Evolutionary conservation across 768 basidiomycete genomes (phyloP).

Genomic region (Heimioporus sp.): DNA sequence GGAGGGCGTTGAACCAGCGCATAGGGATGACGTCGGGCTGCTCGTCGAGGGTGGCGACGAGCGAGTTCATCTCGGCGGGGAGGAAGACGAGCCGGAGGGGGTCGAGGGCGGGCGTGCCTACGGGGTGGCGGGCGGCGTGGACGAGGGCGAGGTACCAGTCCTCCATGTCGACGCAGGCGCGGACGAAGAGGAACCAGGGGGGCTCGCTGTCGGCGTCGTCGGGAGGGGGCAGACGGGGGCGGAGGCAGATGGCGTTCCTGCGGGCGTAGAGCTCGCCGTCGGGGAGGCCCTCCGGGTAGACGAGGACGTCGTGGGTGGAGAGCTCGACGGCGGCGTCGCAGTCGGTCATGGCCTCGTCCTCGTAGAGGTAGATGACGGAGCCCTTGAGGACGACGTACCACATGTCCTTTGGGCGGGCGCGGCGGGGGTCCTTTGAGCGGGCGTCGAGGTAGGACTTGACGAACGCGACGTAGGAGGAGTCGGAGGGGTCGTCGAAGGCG

Average conservation of each 20-base stretch:
- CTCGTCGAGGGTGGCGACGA: conserved; percentile 84
- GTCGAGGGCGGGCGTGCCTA: conserved; percentile 57
- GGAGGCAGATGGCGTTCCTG: conserved; percentile 82
- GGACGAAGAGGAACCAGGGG: conserved; percentile 94
- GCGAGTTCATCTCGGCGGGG: conserved; percentile 73
- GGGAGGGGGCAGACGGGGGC: conserved; percentile 41
- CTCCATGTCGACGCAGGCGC: conserved; percentile 89
- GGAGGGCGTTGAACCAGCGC: conserved; percentile 94
- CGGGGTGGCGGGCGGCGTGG: conserved; percentile 65
- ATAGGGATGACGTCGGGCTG: conserved; percentile 96
- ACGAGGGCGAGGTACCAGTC: conserved; percentile 91
- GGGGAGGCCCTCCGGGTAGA: conserved; percentile 70
- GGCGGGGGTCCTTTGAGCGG: conserved; percentile 80
- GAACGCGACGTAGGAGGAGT: conserved; percentile 75
- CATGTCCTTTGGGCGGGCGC: conserved; percentile 84
- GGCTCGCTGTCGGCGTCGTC: conserved; percentile 50
- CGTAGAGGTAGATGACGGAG: conserved; percentile 88
- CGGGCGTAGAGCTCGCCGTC: conserved; percentile 93
- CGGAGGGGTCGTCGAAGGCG: conserved; percentile 69
- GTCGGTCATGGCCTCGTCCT: conserved; percentile 88
- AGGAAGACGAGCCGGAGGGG: conserved; percentile 68
- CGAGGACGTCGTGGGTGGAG: conserved; percentile 67
- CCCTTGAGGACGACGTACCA: conserved; percentile 94
- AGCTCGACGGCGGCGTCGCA: conserved; percentile 91
- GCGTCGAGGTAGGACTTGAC: conserved; percentile 79